Evolutionary conservation across 1,284 basidiomycete genomes (phyloP).

Genomic region (Porogramme epimiltina): DNA sequence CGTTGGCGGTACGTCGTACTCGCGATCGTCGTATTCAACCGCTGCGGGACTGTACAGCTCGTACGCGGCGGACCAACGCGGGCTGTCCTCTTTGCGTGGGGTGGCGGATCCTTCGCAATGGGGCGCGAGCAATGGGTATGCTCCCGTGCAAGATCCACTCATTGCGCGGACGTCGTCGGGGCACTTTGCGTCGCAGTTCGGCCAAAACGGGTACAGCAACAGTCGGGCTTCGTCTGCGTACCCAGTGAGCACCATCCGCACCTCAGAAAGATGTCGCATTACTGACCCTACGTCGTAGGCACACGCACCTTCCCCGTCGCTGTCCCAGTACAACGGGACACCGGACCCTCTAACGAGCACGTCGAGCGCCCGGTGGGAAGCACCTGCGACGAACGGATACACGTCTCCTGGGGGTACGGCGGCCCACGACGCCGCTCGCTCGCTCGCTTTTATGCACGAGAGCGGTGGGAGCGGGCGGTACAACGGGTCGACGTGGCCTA

Average conservation of each 20-base stretch:
- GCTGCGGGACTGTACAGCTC: conserved; percentile 19
- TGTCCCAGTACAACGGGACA: conserved; percentile 8
- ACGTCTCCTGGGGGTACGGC: conserved; percentile 8
- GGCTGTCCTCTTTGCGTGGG: conserved; percentile 16
- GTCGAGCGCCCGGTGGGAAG: conserved; percentile 15
- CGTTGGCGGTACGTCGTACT: conserved; percentile 15
- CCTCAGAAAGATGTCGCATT: too few relatives aligned
- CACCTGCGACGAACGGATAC: conserved; percentile 17
- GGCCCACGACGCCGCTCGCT: conserved; percentile 26
- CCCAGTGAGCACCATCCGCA: conserved; percentile 10
- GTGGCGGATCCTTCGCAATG: conserved; percentile 7
- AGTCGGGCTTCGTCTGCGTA: conserved; percentile 19
- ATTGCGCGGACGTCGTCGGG: conserved; percentile 12
- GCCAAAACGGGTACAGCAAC: conserved; percentile 13
- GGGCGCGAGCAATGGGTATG: conserved; percentile 18
- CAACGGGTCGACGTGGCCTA: conserved; percentile 11
- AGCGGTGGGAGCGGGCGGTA: conserved; percentile 11
- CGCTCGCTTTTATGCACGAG: conserved; percentile 27
- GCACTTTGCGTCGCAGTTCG: conserved; percentile 19
- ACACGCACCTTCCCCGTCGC: conserved; percentile 7
- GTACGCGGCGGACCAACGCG: conserved; percentile 27
- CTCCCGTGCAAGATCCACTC: conserved; percentile 11
- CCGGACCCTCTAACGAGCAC: conserved; percentile 6
- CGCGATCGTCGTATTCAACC: conserved; percentile 21
- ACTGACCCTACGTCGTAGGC: conserved; percentile 1